Conservation (phyloP, 306 rosid species). For the Vigna reflexopilosa region DNA sequence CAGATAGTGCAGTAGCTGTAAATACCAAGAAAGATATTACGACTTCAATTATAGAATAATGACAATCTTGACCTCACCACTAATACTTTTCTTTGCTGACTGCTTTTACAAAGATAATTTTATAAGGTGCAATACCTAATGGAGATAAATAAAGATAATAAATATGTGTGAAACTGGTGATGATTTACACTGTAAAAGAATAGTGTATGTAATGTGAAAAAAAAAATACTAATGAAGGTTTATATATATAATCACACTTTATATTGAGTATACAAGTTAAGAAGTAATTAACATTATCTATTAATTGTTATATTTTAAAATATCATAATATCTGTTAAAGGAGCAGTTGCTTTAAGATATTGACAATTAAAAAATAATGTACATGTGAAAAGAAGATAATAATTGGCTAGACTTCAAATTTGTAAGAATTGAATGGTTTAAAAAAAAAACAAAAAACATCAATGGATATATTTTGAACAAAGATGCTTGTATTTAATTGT, state of each 20-base stretch:
- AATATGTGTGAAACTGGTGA: background rate
- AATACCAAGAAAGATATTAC: constrained; percentile 30
- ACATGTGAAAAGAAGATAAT: too few species aligned
- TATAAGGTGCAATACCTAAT: background rate
- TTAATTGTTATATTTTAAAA: too few species aligned
- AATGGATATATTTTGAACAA: too few species aligned
- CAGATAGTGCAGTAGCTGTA: constrained; percentile 42
- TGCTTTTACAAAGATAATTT: background rate
- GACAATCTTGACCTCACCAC: constrained; percentile 31
- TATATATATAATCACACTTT: background rate
- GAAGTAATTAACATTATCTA: too few species aligned
- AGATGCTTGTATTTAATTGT: background rate
- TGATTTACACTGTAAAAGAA: background rate
- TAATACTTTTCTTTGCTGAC: background rate
- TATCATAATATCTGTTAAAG: too few species aligned
- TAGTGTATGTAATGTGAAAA: background rate
- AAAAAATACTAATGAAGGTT: too few species aligned
- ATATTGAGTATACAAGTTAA: too few species aligned
- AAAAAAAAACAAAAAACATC: too few species aligned
- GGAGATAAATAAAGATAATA: background rate
- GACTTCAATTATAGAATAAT: constrained; percentile 34
- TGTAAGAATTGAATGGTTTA: too few species aligned
- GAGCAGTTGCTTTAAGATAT: too few species aligned
- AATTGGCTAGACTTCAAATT: too few species aligned
- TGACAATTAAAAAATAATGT: too few species aligned